Evolutionary conservation across 2,329 filamentous ascomycete genomes (phyloP).

Genomic region (Sporothrix inflata): DNA sequence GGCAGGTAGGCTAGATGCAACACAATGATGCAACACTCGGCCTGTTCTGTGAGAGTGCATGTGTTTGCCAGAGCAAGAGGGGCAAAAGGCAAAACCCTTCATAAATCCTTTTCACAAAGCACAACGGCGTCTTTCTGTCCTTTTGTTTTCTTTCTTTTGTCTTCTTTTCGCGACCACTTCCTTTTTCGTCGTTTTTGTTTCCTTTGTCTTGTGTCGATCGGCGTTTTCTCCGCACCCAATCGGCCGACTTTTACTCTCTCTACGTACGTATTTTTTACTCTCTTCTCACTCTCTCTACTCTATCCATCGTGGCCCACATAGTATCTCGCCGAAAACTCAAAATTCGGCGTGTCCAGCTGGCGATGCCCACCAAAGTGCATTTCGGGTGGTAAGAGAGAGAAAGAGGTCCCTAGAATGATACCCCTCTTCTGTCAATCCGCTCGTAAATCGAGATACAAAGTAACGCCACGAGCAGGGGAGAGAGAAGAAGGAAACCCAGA

Average conservation of each 20-base stretch:
- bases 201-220: conserved; percentile 19
- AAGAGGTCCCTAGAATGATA: neutral
- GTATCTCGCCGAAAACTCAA: neutral
- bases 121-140: neutral
- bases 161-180: neutral
- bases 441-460: neutral
- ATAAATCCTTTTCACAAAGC: neutral
- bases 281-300: neutral
- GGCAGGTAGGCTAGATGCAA: neutral
- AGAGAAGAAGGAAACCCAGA: neutral
- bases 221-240: neutral
- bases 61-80: neutral
- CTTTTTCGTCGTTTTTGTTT: neutral
- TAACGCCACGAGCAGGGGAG: neutral
- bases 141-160: neutral
- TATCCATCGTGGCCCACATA: neutral
- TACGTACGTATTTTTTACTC: no score
- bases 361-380: neutral
- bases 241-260: neutral
- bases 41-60: neutral
- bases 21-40: neutral
- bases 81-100: neutral
- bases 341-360: neutral
- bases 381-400: neutral
- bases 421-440: conserved; percentile 1